Evolutionary conservation across 208 protist genomes (phyloP).

Genomic region (Naegleria fowleri): DNA sequence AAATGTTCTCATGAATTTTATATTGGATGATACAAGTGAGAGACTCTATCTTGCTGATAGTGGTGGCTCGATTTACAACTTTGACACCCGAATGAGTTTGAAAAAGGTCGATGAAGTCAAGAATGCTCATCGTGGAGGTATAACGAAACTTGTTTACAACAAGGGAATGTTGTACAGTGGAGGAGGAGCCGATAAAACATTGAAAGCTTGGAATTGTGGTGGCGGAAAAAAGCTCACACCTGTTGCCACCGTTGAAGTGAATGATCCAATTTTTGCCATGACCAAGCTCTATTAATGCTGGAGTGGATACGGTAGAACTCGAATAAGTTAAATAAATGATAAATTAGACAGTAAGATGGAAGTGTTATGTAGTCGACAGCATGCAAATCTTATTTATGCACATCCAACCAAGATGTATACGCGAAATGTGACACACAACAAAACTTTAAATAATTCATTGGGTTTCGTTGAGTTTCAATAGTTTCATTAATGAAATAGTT

Average conservation of each 20-base stretch:
- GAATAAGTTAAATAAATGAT: too few species aligned
- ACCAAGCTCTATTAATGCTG: neutral
- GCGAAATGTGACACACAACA: too few species aligned
- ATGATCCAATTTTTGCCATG: neutral
- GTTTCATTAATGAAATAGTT: too few species aligned
- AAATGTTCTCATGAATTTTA: neutral
- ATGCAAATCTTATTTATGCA: too few species aligned
- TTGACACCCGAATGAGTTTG: neutral
- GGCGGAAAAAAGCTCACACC: neutral
- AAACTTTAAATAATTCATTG: too few species aligned
- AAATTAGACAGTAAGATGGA: too few species aligned
- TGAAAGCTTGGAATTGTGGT: neutral
- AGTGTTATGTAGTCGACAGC: too few species aligned
- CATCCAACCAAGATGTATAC: too few species aligned
- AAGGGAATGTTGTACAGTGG: neutral
- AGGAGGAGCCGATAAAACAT: neutral
- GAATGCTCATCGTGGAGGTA: neutral
- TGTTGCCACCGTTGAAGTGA: neutral
- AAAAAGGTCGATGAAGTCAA: neutral
- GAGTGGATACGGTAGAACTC: too few species aligned
- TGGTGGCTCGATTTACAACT: neutral
- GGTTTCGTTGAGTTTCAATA: too few species aligned
- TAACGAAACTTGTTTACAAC: neutral
- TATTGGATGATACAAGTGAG: neutral
- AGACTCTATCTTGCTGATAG: neutral